Evolutionary conservation across 805 yeast species (phyloP).

Genomic region (Ogataea trehaloabstinens): DNA sequence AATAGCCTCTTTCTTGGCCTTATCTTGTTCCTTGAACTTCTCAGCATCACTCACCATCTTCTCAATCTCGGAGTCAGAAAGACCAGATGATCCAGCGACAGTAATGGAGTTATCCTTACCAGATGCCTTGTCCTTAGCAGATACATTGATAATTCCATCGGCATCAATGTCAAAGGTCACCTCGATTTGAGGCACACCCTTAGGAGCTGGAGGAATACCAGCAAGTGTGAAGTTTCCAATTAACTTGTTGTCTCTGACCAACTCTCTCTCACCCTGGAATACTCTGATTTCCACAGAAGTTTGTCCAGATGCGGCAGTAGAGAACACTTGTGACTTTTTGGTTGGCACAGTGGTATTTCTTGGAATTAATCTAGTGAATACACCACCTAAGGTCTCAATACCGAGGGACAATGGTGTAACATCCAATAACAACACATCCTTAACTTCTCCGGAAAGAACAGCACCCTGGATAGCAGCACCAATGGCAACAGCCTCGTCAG

Average conservation of each 20-base stretch:
- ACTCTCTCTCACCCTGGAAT: slow-evolving; percentile 99
- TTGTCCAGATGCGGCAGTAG: slow-evolving; percentile 95
- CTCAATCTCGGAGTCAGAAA: slow-evolving; percentile 66
- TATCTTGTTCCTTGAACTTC: slow-evolving; percentile 58
- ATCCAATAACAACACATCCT: slow-evolving; percentile 73
- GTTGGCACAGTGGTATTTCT: slow-evolving; percentile 97
- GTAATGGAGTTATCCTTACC: slow-evolving; percentile 75
- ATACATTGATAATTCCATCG: slow-evolving; percentile 83
- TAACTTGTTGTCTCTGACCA: slow-evolving; percentile 95
- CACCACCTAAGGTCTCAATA: slow-evolving; percentile 98
- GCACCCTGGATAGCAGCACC: slow-evolving; percentile 94
- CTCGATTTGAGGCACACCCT: slow-evolving; percentile 93
- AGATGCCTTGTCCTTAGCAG: slow-evolving; percentile 77
- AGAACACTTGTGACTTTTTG: slow-evolving; percentile 93
- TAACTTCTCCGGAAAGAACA: slow-evolving; percentile 77
- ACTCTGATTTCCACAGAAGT: slow-evolving; percentile 96
- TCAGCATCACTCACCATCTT: slow-evolving; percentile 66
- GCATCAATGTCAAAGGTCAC: slow-evolving; percentile 96
- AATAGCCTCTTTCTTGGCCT: slow-evolving; percentile 54
- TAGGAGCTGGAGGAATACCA: slow-evolving; percentile 94
- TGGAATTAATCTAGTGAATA: slow-evolving; percentile 85
- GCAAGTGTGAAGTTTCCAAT: slow-evolving; percentile 94
- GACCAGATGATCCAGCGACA: slow-evolving; percentile 67
- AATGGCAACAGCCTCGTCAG: slow-evolving; percentile 91
- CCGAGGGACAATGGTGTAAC: slow-evolving; percentile 89